phyloP scores from a whole-genome alignment of 1,284 basidiomycete genomes.

The Microbotryum silenes-acaulis region DNA sequence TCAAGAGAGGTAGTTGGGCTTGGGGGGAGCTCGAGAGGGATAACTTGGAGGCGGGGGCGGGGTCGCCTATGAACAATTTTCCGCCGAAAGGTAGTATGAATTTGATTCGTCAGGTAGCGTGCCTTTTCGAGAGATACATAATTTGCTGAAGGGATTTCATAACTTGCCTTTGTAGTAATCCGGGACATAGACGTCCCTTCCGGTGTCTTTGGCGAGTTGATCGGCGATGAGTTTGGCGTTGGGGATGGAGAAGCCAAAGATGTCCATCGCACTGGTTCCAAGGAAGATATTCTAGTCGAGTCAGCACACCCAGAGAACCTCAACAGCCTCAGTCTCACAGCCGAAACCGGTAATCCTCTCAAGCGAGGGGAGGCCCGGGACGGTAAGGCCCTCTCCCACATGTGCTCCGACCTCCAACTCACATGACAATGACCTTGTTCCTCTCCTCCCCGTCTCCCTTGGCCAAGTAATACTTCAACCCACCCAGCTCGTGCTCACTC shows the following conservation, averaged over 20 bases:
- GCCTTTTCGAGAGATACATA: too few species aligned
- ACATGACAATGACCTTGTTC: constrained; percentile 11
- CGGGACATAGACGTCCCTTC: constrained; percentile 6
- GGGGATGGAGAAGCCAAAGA: constrained; percentile 12
- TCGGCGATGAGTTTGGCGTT: constrained; percentile 17
- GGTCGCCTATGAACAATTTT: too few species aligned
- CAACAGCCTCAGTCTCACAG: not conserved
- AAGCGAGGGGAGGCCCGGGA: too few species aligned
- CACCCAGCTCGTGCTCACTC: not conserved
- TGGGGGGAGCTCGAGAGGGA: not conserved
- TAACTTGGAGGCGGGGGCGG: constrained; percentile 6
- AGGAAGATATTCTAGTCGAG: not conserved
- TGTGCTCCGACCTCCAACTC: not conserved
- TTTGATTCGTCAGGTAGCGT: too few species aligned
- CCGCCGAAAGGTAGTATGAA: too few species aligned
- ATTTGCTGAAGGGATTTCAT: not conserved
- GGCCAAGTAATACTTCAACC: constrained; percentile 2
- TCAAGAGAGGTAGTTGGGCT: not conserved
- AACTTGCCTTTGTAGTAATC: constrained; percentile 7
- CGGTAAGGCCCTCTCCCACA: too few species aligned
- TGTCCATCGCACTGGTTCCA: constrained; percentile 6
- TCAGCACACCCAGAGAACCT: not conserved
- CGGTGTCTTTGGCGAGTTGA: not conserved
- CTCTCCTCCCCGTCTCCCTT: not conserved
- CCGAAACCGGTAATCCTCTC: too few species aligned